Base-by-base conservation (phyloP, 345 rosid species). In the Arabis alpina region DNA sequence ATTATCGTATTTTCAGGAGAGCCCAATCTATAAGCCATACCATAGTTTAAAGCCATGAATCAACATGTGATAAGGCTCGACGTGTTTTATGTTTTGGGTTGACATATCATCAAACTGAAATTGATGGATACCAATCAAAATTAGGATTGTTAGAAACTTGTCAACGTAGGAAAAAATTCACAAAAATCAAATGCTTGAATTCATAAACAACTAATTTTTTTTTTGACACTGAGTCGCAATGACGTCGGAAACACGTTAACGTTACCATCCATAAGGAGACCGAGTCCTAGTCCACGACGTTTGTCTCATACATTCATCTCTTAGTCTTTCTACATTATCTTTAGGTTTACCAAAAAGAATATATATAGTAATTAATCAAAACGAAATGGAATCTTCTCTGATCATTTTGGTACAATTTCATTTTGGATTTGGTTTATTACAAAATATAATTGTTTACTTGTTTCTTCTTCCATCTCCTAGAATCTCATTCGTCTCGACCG, bases 211-310 rank as follows among this genome's bases (percentile, higher is more conserved):
- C 25, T 32, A 4, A 0, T n/a, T n/a, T n/a, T n/a, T n/a, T 6
- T 39, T 10, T 57, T 13, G 32, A 24, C 14, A 34, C 27, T 7
- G 27, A 13, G 15, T 24, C 15, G 15, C 10, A 14, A 3, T 66
- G 41, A 62, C 64, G 71, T 72, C 9, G 65, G 51, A 27, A 56
- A 47, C 71, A 64, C 76, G 76, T 72, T 56, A 19, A 19, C 23
- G 23, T 19, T 19, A 19, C 23, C 23, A 19, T 19, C 23, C 23
- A 19, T 19, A 37, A 23, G 41, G 60, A 71, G 76, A 72, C 76
- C 24, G 55, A 24, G 52, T 54, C 76, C 43, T 27, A 64, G 76
- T 72, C 52, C 71, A 64, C 57, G 65, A 39, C 59, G 27, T 47
- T 72, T 63, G 69, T 62, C 39, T 62, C 39, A 5, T 54, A 30